Conservation (phyloP, 768 basidiomycete genomes). For the Chalciporus pseudorubinellus region DNA sequence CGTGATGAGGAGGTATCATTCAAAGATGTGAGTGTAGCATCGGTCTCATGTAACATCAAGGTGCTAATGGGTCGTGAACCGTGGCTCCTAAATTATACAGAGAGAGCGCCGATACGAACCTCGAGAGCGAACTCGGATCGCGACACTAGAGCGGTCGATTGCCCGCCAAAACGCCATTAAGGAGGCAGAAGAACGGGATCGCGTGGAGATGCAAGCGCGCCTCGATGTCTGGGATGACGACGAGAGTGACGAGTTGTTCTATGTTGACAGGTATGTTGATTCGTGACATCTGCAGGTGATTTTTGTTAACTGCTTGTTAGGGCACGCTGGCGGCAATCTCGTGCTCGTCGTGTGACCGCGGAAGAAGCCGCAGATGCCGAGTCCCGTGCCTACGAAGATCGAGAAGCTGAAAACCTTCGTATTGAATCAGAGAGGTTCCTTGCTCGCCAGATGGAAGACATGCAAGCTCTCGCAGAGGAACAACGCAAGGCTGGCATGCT, state of each 20-base stretch:
- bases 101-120: conserved; percentile 93
- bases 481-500: conserved; percentile 89
- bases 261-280: conserved; percentile 74
- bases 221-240: conserved; percentile 93
- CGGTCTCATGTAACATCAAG: background rate
- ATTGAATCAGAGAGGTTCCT: conserved; percentile 93
- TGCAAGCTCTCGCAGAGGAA: conserved; percentile 87
- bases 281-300: background rate
- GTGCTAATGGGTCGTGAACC: background rate
- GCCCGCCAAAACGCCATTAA: conserved; percentile 66
- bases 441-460: conserved; percentile 91
- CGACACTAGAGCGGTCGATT: conserved; percentile 71
- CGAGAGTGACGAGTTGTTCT: conserved; percentile 89
- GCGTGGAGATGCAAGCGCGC: conserved; percentile 72
- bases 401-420: conserved; percentile 83
- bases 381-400: conserved; percentile 78
- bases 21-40: conserved; percentile 64
- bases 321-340: conserved; percentile 80
- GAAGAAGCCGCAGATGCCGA: conserved; percentile 86
- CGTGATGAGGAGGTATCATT: conserved; percentile 84
- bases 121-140: conserved; percentile 80
- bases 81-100: conserved; percentile 38
- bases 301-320: conserved; percentile 35
- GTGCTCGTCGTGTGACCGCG: conserved; percentile 64
- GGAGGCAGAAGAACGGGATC: conserved; percentile 79